phyloP scores from a whole-genome alignment of 1,284 basidiomycete genomes.

The Malassezia psittaci region DNA sequence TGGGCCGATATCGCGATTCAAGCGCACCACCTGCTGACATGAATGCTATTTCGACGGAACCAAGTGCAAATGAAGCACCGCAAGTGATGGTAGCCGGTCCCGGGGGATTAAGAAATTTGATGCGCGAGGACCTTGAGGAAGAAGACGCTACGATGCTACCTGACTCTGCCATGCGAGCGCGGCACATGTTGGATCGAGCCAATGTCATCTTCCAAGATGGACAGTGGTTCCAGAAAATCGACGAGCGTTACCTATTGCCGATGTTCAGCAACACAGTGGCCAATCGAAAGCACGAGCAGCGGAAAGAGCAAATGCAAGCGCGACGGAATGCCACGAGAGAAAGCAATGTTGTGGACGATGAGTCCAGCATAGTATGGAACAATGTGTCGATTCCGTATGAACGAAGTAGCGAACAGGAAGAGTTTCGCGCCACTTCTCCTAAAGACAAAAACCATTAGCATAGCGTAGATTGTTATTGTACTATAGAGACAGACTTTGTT shows the following conservation, averaged over 20 bases:
- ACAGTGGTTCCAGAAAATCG: constrained; percentile 91
- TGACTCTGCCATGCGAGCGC: constrained; percentile 4
- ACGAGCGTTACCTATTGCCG: constrained; percentile 86
- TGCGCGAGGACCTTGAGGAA: constrained; percentile 11
- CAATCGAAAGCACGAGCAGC: constrained; percentile 48
- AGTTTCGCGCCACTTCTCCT: background rate
- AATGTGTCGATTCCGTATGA: constrained; percentile 6
- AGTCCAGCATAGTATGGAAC: background rate
- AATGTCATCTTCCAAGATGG: constrained; percentile 51
- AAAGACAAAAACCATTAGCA: constrained; percentile 5
- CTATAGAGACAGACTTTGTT: background rate
- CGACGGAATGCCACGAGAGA: constrained; percentile 2
- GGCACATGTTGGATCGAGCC: constrained; percentile 35
- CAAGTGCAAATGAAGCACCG: background rate
- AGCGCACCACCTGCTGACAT: constrained; percentile 2
- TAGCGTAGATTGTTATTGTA: background rate
- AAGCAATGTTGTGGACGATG: background rate
- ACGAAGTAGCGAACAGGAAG: background rate
- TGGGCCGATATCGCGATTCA: background rate
- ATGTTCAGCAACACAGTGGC: constrained; percentile 70
- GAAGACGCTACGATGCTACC: background rate
- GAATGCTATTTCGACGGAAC: background rate
- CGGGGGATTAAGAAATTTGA: constrained; percentile 10
- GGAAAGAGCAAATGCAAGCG: constrained; percentile 15
- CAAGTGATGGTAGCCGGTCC: constrained; percentile 15